Base-by-base conservation (phyloP, 2,329 filamentous ascomycete species). In the Mycosphaerelloides madeirae region DNA sequence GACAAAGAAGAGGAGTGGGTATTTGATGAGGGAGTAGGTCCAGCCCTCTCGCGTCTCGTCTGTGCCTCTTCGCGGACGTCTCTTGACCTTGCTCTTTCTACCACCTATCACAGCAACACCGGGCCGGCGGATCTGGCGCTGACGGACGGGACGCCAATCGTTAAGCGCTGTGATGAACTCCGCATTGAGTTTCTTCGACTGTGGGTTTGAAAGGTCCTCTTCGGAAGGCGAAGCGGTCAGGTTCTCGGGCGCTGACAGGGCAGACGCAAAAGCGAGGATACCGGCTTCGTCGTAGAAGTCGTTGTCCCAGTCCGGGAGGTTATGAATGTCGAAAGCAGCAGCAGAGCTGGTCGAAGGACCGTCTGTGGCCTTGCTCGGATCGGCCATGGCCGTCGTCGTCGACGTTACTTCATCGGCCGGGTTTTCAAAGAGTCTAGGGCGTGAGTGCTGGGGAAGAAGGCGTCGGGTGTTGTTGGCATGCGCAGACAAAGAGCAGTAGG, bases 1-100 rank as follows among this genome's bases (percentile, higher is more conserved):
- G 2, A 95, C 88, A 31, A 85, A 77, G 28, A 89, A 66, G 28
- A 98, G 74, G 54, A 98, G 78, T 2, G 93, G 93, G 85, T 90
- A 97, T 67, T 97, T 96, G 40, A 95, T 74, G 34, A 98, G 65
- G 1, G 79, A 80, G 65, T 98, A 98, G 9, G 95, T 76, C 62
- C 93, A 87, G 15, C 93, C 93, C 70, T 98, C 93, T 54, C 93
- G 77, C 2, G 91, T 97, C 73, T 98, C 93, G 64, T 98, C 93
- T 60, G 82, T 87, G 52, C 71, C 74, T 43, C 73, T 68, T 31
- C 67, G 66, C 50, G 66, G 70, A 50, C 68, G 59, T n/a, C 38
- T 15, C 57, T 64, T 41, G 28, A 44, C 12, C 31, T 48, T 49
- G 63, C 46, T 60, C 62, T 32, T 52, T 39, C 52, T 64, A 14